Conservation (phyloP, 306 rosid species). For the Quercus glauca region DNA sequence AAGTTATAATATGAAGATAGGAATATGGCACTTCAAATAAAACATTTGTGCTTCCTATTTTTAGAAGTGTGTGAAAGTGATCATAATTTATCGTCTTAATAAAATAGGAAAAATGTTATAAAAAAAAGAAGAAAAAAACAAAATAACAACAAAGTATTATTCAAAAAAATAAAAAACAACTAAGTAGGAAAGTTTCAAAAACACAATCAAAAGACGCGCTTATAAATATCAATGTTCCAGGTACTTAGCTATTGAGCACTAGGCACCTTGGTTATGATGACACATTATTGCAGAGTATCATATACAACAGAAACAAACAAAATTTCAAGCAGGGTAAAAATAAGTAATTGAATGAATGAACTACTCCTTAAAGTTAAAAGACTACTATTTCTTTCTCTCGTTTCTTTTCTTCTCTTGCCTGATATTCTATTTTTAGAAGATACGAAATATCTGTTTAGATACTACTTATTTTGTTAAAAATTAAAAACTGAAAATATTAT, state of each 20-base stretch:
- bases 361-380: not conserved
- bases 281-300: not conserved
- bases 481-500: no score
- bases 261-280: not conserved
- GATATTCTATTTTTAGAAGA: not conserved
- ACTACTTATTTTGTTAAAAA: accelerated
- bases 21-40: no score
- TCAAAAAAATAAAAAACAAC: constrained; percentile 10
- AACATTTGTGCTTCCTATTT: no score
- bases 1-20: no score
- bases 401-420: not conserved
- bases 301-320: not conserved
- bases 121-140: constrained; percentile 4
- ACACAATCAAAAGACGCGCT: constrained; percentile 32
- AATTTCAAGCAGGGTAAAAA: not conserved
- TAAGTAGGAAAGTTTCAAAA: constrained; percentile 23
- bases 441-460: accelerated
- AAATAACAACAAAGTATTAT: not conserved
- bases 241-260: not conserved
- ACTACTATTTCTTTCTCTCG: not conserved
- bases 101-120: not conserved
- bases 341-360: not conserved
- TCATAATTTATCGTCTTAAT: no score
- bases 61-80: no score
- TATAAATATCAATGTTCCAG: constrained; percentile 11